These are phyloP conservation scores for Cutaneotrichosporon cavernicola DNA, from an alignment of 1,284 basidiomycete genomes.

Conservation along the genomic window DNA sequence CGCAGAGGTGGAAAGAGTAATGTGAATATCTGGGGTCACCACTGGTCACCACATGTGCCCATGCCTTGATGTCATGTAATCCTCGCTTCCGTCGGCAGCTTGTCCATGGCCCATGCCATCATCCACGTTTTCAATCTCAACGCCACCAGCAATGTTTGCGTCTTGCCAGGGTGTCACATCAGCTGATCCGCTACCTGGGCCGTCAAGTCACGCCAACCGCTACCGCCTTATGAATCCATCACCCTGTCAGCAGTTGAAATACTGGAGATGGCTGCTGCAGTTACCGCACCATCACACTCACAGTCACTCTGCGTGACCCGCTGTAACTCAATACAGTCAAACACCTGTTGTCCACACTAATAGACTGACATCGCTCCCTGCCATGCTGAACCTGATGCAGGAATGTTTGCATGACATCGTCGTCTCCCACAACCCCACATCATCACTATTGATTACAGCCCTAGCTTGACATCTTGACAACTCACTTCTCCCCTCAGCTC, in stretches of 20 bases:
- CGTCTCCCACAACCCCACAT: background rate
- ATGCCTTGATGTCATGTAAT: background rate
- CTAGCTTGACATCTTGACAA: background rate
- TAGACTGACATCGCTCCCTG: background rate
- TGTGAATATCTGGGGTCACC: too few species aligned
- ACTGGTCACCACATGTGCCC: too few species aligned
- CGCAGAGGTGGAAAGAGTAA: background rate
- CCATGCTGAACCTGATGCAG: background rate
- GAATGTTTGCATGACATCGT: background rate
- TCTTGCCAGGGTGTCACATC: background rate
- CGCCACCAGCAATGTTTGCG: background rate
- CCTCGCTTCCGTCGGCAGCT: background rate
- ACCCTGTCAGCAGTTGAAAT: background rate
- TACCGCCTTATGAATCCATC: background rate
- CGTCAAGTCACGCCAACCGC: background rate
- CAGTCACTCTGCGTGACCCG: constrained; percentile 4
- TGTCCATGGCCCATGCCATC: too few species aligned
- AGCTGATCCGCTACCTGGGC: background rate
- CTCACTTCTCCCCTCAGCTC: background rate
- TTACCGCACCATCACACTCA: background rate
- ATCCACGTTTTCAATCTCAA: too few species aligned
- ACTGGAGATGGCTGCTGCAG: background rate
- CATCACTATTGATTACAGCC: background rate
- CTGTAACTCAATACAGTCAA: background rate
- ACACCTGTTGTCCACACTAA: background rate